Evolutionary conservation across 768 basidiomycete genomes (phyloP), one percentile per base, ranked within the genome.

Genomic region (Mycena maculata): DNA sequence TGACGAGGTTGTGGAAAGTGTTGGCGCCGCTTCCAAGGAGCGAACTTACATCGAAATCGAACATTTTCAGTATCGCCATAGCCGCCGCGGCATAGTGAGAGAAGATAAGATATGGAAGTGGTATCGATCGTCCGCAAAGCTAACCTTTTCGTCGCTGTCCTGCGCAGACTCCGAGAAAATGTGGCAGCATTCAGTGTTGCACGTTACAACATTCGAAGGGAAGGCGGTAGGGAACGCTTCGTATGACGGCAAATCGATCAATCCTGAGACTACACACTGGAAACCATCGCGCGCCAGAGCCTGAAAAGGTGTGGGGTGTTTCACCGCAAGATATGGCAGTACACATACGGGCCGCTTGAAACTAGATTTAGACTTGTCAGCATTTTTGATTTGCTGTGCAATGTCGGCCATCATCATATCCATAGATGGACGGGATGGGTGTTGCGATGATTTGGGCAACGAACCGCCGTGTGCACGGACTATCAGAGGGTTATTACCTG

Each of bases 161-260:
- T 44, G 58, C 22, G 58, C 58, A 15, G 58, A 60, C 22, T 60
- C 58, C 4, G 58, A 60, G 38, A 60, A 60, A 11, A 60, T 60
- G 20, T 60, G 58, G 41, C 28, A 27, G 23, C 45, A 9, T 23
- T 60, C 44, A 48, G 52, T 53, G 20, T n/a, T 9, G 1, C 11
- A 1, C 15, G 52, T 53, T 11, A 22, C n/a, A 53, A 23, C 33
- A 11, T 4, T 22, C 5, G 52, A 9, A 9, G 33, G 52, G 23
- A 53, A 53, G 52, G n/a, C 52, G 31, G n/a, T 12, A 9, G 52
- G 52, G 33, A 36, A 53, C 52, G n/a, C 33, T 6, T 18, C 23
- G 52, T 36, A 31, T n/a, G 23, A 11, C 11, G n/a, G 15, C 23
- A 30, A 18, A n/a, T 53, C 52, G 33, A 22, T 6, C 33, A 39